Evolutionary conservation across 2,329 filamentous ascomycete species (phyloP).

Genomic region (Talaromyces sp.): DNA sequence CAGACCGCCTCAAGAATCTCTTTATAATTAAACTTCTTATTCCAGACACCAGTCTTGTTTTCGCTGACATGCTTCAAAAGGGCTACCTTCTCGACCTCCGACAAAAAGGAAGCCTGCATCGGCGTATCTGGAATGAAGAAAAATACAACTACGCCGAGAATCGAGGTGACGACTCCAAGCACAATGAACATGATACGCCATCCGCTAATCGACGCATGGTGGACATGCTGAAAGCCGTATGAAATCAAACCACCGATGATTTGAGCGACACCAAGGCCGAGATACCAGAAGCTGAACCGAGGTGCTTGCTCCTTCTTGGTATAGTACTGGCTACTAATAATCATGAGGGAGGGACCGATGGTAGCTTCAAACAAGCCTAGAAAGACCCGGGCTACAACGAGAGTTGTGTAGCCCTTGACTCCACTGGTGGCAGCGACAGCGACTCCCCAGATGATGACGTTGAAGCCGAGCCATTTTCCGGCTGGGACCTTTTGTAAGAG

Average conservation of each 20-base stretch:
- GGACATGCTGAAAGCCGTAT: slow-evolving; percentile 55
- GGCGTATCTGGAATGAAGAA: slow-evolving; percentile 51
- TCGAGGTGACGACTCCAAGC: slow-evolving; percentile 46
- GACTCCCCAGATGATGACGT: slow-evolving; percentile 53
- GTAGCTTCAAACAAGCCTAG: slow-evolving; percentile 60
- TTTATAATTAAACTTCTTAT: slow-evolving; percentile 46
- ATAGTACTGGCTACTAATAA: slow-evolving; percentile 60
- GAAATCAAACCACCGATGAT: slow-evolving; percentile 32
- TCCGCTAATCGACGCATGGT: slow-evolving; percentile 32
- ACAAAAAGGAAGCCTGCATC: slow-evolving; percentile 38
- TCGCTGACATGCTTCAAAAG: slow-evolving; percentile 42
- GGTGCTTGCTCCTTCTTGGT: slow-evolving; percentile 56
- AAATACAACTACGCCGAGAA: slow-evolving; percentile 42
- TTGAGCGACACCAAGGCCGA: slow-evolving; percentile 57
- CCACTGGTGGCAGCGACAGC: slow-evolving; percentile 46
- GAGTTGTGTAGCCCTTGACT: slow-evolving; percentile 50
- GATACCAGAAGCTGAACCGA: slow-evolving; percentile 60
- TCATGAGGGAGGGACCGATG: slow-evolving; percentile 57
- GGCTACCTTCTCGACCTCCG: slow-evolving; percentile 37
- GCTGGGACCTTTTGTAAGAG: slow-evolving; percentile 60
- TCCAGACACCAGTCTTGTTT: slow-evolving; percentile 52
- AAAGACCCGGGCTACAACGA: slow-evolving; percentile 56
- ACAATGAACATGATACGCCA: slow-evolving; percentile 53
- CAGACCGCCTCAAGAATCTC: slow-evolving; percentile 48
- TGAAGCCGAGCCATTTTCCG: slow-evolving; percentile 58